phyloP scores from a whole-genome alignment of 352 stramenopile species.

The Pythium guiyangense region DNA sequence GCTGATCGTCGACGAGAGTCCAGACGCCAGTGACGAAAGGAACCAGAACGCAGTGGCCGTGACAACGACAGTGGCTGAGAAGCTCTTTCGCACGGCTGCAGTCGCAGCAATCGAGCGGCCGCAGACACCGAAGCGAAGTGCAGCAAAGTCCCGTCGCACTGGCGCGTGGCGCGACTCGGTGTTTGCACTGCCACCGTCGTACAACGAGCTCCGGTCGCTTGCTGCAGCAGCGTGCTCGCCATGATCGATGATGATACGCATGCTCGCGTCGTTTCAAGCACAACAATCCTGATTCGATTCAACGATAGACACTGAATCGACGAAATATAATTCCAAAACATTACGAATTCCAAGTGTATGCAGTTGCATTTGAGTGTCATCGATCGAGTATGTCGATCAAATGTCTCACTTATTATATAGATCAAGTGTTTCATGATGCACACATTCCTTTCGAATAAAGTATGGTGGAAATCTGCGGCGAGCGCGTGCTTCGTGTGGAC shows the following conservation, averaged over 20 bases:
- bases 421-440: neutral
- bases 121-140: constrained; percentile 1
- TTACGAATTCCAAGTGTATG: too few relatives aligned
- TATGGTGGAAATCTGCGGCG: too few relatives aligned
- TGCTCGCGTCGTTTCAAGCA: neutral
- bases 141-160: neutral
- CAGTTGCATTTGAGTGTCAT: too few relatives aligned
- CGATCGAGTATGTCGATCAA: too few relatives aligned
- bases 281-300: neutral
- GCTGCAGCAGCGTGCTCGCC: neutral
- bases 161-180: constrained; percentile 16
- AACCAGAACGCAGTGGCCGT: neutral
- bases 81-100: constrained; percentile 11
- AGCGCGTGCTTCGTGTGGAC: constrained; percentile 6
- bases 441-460: neutral
- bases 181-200: constrained; percentile 11
- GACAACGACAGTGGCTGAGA: constrained; percentile 1
- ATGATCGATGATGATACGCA: too few relatives aligned
- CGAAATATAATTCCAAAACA: too few relatives aligned
- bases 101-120: neutral
- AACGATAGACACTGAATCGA: neutral
- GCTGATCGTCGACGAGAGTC: neutral
- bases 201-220: constrained; percentile 10
- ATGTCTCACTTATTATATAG: too few relatives aligned
- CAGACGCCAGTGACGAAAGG: neutral